A percentile compares a stretch with the other conserved stretches of the same genome.
phyloP scores from a whole-genome alignment of 331 rosid species.

The Telfairia occidentalis region DNA sequence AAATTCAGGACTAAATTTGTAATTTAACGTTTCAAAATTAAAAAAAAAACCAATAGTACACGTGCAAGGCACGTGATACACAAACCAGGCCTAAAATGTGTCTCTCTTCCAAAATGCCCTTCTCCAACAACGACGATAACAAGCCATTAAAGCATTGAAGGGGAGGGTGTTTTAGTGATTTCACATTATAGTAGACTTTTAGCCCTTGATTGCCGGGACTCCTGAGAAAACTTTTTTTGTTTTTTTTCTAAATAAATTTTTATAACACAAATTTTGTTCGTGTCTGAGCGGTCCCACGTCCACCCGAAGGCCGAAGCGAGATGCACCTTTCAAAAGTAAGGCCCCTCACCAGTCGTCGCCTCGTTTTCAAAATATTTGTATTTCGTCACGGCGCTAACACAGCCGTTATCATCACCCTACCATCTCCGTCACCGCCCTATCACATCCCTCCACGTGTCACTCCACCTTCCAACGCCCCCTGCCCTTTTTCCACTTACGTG shows the following conservation, averaged over 20 bases:
- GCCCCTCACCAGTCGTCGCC: slow-evolving; percentile 19
- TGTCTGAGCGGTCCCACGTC: background rate
- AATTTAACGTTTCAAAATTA: too few species aligned
- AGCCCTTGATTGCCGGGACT: background rate
- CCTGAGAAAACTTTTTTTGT: background rate
- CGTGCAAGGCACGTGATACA: background rate
- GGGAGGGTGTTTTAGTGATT: background rate
- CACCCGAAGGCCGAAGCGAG: too few species aligned
- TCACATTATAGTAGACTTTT: background rate
- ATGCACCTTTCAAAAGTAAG: background rate
- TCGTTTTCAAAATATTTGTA: slow-evolving; percentile 19
- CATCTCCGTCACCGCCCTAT: slow-evolving; percentile 23
- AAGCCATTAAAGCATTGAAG: background rate
- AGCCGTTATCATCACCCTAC: slow-evolving; percentile 13
- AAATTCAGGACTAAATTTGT: too few species aligned
- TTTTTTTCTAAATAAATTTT: background rate
- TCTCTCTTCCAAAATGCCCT: background rate
- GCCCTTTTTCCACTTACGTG: slow-evolving; percentile 36
- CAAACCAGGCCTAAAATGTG: background rate
- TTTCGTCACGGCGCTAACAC: slow-evolving; percentile 39
- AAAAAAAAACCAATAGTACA: background rate
- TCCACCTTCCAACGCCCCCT: slow-evolving; percentile 11
- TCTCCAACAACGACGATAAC: background rate
- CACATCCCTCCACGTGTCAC: slow-evolving; percentile 26
- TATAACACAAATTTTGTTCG: background rate